Evolutionary conservation across 352 stramenopile species (phyloP).

Genomic region (Elongisporangium undulatum): DNA sequence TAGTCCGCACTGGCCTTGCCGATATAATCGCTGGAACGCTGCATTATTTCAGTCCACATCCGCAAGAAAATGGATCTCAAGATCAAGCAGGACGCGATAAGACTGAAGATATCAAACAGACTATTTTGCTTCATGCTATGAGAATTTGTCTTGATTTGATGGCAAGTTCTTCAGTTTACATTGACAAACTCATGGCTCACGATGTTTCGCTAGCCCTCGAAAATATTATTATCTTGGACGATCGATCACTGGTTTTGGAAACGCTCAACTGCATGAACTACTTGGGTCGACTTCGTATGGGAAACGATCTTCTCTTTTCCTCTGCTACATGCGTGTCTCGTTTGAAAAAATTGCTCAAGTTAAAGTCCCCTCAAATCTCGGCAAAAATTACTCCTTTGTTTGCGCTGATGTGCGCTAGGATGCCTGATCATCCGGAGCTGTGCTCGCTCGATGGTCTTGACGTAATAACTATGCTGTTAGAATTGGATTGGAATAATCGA

Average conservation of each 20-base stretch:
- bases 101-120: conserved; percentile 6
- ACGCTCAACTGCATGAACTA: conserved; percentile 26
- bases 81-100: conserved; percentile 2
- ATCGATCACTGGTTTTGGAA: conserved; percentile 28
- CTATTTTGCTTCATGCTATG: conserved; percentile 31
- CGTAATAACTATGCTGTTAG: neutral
- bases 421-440: conserved; percentile 7
- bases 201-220: conserved; percentile 32
- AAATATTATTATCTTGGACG: conserved; percentile 40
- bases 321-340: conserved; percentile 21
- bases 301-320: conserved; percentile 24
- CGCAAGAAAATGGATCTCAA: neutral
- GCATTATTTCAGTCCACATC: conserved; percentile 28
- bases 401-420: conserved; percentile 28
- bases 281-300: conserved; percentile 12
- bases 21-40: conserved; percentile 37
- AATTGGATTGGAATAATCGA: conserved; percentile 9
- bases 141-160: conserved; percentile 42
- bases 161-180: conserved; percentile 27
- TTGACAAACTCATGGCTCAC: conserved; percentile 28
- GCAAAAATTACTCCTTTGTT: conserved; percentile 45
- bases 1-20: conserved; percentile 36
- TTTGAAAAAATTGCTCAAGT: conserved; percentile 26
- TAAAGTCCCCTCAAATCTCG: conserved; percentile 24
- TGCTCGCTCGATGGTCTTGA: neutral